Evolutionary conservation across 768 basidiomycete genomes (phyloP), one percentile per base, ranked within the genome.

Genomic region (Lactifluus hygrophoroides): DNA sequence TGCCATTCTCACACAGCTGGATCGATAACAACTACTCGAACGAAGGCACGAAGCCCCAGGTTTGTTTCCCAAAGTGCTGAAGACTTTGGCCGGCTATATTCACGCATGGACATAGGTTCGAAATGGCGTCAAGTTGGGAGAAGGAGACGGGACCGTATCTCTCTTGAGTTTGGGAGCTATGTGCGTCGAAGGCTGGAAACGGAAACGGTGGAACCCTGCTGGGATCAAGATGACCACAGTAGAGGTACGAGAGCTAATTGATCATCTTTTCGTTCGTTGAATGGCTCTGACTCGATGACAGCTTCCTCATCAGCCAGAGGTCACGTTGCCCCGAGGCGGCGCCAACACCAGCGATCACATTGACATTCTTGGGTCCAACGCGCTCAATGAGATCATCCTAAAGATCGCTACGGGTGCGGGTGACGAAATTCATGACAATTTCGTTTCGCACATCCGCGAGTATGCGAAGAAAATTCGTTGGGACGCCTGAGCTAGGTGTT

Each of bases 171-270:
- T 94, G 53, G 95, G 94, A 16, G 84, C 89, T n/a, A 96, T 98
- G 93, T 97, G 95, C 66, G 85, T 88, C 11, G 91, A 93, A 67
- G 95, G 94, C 7, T 96, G 94, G 95, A 89, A 88, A 70, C 77
- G 84, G 56, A 79, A 79, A 61, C 76, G 85, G 54, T 97, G 92
- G 91, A 98, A 97, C 70, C 95, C 95, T 1, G 87, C 83, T 13
- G 80, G 86, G n/a, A 92, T 96, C 68, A 80, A 83, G 65, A 74
- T 97, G 48, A 82, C 84, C 25, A 95, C 94, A 16, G 83, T 94
- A 56, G 92, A 94, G 81, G 88, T 93, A 65, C 62, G 75, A 64
- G 6, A 44, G 14, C 47, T 5, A 34, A 14, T 1, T 5, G 21
- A 35, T 37, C n/a, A 56, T 37, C 14, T 56, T 27, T 38, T 34